Base-by-base conservation (phyloP, 106 monocot species). In the Dendrobium catenatum region DNA sequence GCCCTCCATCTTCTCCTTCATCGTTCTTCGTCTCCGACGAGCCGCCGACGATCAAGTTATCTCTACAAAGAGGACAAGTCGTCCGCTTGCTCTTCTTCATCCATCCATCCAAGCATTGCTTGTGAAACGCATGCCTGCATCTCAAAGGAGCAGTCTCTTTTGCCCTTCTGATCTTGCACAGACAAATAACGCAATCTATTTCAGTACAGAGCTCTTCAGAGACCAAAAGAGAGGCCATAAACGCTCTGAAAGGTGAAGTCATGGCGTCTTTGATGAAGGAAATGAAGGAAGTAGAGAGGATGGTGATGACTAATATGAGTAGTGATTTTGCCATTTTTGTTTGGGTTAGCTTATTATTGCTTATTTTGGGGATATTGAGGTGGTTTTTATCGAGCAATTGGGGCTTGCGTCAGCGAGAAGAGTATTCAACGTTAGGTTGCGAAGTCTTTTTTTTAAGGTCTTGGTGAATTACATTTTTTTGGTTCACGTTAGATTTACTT, bases 121-220 rank as follows among this genome's bases (percentile, higher is more conserved):
- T 74, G 74, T 74, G 74, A 18, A 74, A 74, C 20, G 44, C 74
- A n/a, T 74, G 74, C 43, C 44, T n/a, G 74, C 74, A 74, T 42
- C 74, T 74, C 74, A 44, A 20, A n/a, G 11, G 43, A 44, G 33
- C 70, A 27, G 70, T 70, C 37, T 37, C 42, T 20, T 73, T 43
- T 18, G 19, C 74, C 19, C 74, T 74, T 29, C 20, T 13, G 40
- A 74, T 74, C 43, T 44, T n/a, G 43, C 43, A 74, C 2, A 74
- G 74, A 44, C 74, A 74, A 29, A 74, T 74, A 42, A 74, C 74
- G 3, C 74, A 74, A 3, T 74, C 43, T 22, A 4, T 9, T 6
- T 13, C 74, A 9, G 20, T 15, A n/a, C 74, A 70, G 37, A 70
- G 31, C 33, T 33, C 70, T 11, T 37, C 70, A 8, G 70, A 27